Base-by-base conservation (phyloP, 2,329 filamentous ascomycete genomes). In the Sphaerulina vaccinii region DNA sequence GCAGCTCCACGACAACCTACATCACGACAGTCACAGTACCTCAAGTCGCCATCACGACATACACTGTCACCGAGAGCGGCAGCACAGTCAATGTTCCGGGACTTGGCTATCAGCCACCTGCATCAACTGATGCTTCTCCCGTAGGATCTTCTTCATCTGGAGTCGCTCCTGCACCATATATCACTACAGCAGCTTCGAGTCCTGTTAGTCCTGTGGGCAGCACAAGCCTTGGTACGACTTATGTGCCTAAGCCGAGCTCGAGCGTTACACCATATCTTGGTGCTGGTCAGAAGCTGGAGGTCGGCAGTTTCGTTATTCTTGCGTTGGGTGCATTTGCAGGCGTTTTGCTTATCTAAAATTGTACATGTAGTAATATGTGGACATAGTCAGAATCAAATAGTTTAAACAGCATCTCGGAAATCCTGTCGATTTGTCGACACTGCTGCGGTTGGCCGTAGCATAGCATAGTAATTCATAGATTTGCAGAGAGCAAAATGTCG, bases 1-100 rank as follows among this genome's bases (percentile, higher is more conserved):
- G 64, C 52, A 65, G 57, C 54, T 64, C 55, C 49, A 66, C 62
- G n/a, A 63, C 60, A 23, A 59, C 62, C 13, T 58, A 72, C 42
- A 61, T 67, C 18, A 75, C 71, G 3, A 70, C 70, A 16, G 62
- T 77, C 51, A 76, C 73, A 11, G 73, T 78, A 19, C 75, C 75
- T 0, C 70, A 73, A 56, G 61, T 63, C 32, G 51, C 55, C 10
- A 55, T 61, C 13, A 60, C 55, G 9, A 59, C 54, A 7, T 59
- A 58, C 51, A 59, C 56, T 9, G 48, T 57, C 43, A 61, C 55
- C 10, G 46, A 52, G 2, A 36, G 55, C 33, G 57, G 56, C 21
- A 51, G 42, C 21, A 55, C 55, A 4, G 32, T 35, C 13, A 19
- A 51, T 9, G 53, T 56, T 9, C 54, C 55, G 15, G 57, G 55